phyloP scores from a whole-genome alignment of 225 moss, liverwort and hornwort species.

The Polytrichum commune region DNA sequence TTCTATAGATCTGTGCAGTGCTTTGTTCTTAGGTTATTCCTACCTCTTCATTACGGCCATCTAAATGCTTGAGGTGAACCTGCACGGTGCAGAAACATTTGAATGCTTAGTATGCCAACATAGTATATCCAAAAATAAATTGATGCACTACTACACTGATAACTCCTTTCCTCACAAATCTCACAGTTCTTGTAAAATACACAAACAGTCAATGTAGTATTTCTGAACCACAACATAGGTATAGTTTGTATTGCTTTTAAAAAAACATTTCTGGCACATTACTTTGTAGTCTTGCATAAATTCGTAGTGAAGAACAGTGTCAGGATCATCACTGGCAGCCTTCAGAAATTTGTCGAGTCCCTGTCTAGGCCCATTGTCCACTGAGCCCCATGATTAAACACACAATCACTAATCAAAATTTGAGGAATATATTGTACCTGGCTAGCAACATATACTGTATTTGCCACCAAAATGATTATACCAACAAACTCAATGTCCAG shows the following conservation, averaged over 20 bases:
- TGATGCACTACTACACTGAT: too few relatives aligned
- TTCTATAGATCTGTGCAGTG: too few relatives aligned
- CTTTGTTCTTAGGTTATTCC: not conserved
- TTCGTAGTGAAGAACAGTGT: slow-evolving; percentile 96
- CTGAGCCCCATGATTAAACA: slow-evolving; percentile 43
- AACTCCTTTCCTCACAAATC: too few relatives aligned
- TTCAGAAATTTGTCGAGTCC: slow-evolving; percentile 92
- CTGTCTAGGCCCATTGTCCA: slow-evolving; percentile 96
- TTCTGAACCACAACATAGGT: not conserved
- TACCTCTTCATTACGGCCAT: slow-evolving; percentile 98
- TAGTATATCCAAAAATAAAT: too few relatives aligned
- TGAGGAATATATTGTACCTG: too few relatives aligned
- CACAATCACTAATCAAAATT: slow-evolving; percentile 9
- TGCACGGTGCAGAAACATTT: slow-evolving; percentile 22
- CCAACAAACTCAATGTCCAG: too few relatives aligned
- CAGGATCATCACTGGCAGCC: slow-evolving; percentile 95
- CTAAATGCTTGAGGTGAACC: slow-evolving; percentile 98
- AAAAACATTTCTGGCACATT: slow-evolving; percentile 13
- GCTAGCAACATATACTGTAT: too few relatives aligned
- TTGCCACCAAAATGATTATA: too few relatives aligned
- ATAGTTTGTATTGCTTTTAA: not conserved
- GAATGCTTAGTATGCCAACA: too few relatives aligned
- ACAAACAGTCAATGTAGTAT: too few relatives aligned
- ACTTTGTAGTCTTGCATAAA: slow-evolving; percentile 99
- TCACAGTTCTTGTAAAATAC: too few relatives aligned